phyloP scores from a whole-genome alignment of 495 filamentous ascomycete genomes.

The Daldinia vernicosa region DNA sequence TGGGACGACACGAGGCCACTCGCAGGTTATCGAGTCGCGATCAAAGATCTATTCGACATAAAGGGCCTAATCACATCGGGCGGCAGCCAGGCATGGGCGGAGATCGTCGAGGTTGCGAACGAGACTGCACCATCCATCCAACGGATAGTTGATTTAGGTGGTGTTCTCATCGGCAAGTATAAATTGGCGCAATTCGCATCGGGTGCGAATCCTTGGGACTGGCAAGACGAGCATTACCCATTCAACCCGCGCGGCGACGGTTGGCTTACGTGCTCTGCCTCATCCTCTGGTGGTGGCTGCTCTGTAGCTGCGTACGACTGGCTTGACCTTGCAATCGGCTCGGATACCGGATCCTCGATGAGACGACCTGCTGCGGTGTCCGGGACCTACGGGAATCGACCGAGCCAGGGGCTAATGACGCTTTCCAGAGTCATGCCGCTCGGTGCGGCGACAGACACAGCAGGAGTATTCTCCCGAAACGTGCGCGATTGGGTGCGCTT shows the following conservation, averaged over 20 bases:
- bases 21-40: constrained; percentile 51
- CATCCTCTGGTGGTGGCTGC: constrained; percentile 48
- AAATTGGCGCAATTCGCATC: constrained; percentile 64
- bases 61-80: constrained; percentile 61
- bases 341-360: not conserved
- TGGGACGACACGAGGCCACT: constrained; percentile 38
- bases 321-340: not conserved
- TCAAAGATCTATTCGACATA: constrained; percentile 66
- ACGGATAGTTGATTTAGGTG: constrained; percentile 52
- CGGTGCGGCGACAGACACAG: constrained; percentile 57
- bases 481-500: constrained; percentile 52
- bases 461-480: constrained; percentile 51
- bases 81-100: constrained; percentile 61
- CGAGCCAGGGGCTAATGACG: not conserved
- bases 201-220: constrained; percentile 59
- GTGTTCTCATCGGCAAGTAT: constrained; percentile 62
- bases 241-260: constrained; percentile 61
- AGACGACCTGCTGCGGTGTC: not conserved
- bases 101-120: constrained; percentile 9
- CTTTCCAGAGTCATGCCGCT: constrained; percentile 55
- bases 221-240: constrained; percentile 60
- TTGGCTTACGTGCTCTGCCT: constrained; percentile 53
- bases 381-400: not conserved
- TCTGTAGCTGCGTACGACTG: not conserved
- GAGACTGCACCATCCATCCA: not conserved